Evolutionary conservation across 2,329 filamentous ascomycete species (phyloP).

Genomic region (Aspergillus jensenii): DNA sequence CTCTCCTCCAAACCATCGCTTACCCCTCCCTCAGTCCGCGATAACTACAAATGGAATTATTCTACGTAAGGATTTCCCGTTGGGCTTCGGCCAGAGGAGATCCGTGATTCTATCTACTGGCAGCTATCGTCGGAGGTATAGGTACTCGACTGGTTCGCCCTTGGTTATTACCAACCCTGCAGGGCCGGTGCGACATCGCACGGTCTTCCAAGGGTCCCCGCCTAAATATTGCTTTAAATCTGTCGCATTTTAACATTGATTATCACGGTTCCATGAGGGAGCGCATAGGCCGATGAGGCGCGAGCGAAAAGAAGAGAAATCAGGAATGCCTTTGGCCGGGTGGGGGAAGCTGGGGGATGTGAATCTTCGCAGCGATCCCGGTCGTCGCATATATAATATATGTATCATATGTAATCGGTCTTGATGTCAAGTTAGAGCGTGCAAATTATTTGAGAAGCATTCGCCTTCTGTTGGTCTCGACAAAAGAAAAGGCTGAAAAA

Average conservation of each 20-base stretch:
- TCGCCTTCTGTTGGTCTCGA: neutral
- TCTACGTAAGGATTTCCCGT: constrained; percentile 21
- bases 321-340: constrained; percentile 19
- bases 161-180: constrained; percentile 12
- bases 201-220: neutral
- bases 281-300: neutral
- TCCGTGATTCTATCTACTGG: constrained; percentile 9
- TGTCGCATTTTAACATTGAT: neutral
- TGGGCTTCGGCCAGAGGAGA: constrained; percentile 12
- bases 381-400: constrained; percentile 7
- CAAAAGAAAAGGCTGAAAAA: constrained; percentile 5
- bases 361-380: constrained; percentile 10
- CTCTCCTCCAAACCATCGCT: constrained; percentile 10
- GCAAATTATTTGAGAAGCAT: neutral
- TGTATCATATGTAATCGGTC: constrained; percentile 10
- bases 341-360: constrained; percentile 13
- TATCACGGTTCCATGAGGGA: neutral
- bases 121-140: constrained; percentile 5
- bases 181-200: constrained; percentile 12
- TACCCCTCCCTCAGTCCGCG: constrained; percentile 23
- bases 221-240: neutral
- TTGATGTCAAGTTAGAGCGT: neutral
- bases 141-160: neutral
- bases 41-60: neutral
- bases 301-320: neutral